Conservation (phyloP, 352 stramenopile genomes). For the Globisporangium solare region DNA sequence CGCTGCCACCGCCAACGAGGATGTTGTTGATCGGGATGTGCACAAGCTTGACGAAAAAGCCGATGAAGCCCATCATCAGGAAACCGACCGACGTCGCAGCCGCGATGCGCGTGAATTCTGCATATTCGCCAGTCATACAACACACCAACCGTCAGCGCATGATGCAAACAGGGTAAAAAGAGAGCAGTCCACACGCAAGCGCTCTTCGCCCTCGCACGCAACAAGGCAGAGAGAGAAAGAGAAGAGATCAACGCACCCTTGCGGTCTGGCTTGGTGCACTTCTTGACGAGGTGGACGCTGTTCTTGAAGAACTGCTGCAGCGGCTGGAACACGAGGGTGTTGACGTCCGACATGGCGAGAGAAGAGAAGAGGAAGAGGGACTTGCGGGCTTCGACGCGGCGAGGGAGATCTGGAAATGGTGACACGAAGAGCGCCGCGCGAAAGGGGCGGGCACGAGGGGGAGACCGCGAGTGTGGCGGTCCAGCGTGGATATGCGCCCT, state of each 20-base stretch:
- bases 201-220: not conserved
- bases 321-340: slow-evolving; percentile 93
- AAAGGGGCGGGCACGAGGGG: not conserved
- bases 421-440: slow-evolving; percentile 3
- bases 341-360: slow-evolving; percentile 81
- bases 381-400: slow-evolving; percentile 1
- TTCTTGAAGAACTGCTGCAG: slow-evolving; percentile 97
- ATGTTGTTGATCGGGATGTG: slow-evolving; percentile 99
- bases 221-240: too few relatives aligned
- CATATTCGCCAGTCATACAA: slow-evolving; percentile 3
- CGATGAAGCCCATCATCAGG: slow-evolving; percentile 99
- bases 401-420: slow-evolving; percentile 16
- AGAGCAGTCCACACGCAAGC: slow-evolving; percentile 5
- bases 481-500: not conserved
- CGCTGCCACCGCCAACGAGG: slow-evolving; percentile 88
- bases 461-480: not conserved
- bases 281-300: slow-evolving; percentile 97
- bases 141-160: not conserved
- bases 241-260: slow-evolving; percentile 79
- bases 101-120: slow-evolving; percentile 96
- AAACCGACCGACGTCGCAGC: slow-evolving; percentile 96
- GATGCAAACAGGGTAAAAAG: not conserved
- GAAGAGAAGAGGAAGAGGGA: not conserved
- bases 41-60: slow-evolving; percentile 99
- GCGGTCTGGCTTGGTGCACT: slow-evolving; percentile 98